Evolutionary conservation across 805 yeast genomes (phyloP), one percentile per base, ranked within the genome.

Genomic region (Ogataea populi-albae): DNA sequence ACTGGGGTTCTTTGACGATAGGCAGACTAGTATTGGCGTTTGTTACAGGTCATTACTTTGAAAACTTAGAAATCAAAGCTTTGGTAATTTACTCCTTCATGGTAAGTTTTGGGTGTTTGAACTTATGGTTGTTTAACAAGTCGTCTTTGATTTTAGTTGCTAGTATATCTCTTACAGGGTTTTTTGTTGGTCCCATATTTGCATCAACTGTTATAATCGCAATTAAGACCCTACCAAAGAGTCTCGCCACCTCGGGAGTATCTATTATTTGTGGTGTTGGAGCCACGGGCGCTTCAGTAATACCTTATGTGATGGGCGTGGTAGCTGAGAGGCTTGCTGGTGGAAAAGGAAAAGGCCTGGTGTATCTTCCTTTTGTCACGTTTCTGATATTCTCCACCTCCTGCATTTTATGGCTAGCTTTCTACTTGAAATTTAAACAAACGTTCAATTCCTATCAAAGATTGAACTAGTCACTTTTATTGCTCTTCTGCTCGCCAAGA

Each of bases 231-330:
- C 55, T 86, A 27, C 95, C 95, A 0, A 58, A 62, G 18, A 68
- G 66, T 26, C 61, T 72, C 34, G 83, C 82, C 35, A 73, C 83
- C 7, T 60, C 76, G 12, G 89, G 87, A 1, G 70, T 86, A 6
- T 89, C 95, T 0, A 66, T 83, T 35, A 75, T 82, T 15, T 79
- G 88, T 37, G 88, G 93, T 0, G 54, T 85, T 41, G 95, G 94
- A 5, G 89, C 93, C 3, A 76, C 81, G 11, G 95, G 95, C 1
- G 84, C 83, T n/a, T 91, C 94, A 0, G 68, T 75, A 0, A 43
- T 85, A 5, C 93, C 94, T 1, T 81, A 77, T 43, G 35, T 76
- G 2, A 68, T 80, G 23, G 95, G 95, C 6, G 54, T 55, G 16
- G 43, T 69, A 5, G 54, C 70, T 21, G 62, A 64, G 40, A 40